A percentile compares a stretch with the other conserved stretches of the same genome.
Evolutionary conservation across 306 rosid species (phyloP).

Genomic region (Geum urbanum): DNA sequence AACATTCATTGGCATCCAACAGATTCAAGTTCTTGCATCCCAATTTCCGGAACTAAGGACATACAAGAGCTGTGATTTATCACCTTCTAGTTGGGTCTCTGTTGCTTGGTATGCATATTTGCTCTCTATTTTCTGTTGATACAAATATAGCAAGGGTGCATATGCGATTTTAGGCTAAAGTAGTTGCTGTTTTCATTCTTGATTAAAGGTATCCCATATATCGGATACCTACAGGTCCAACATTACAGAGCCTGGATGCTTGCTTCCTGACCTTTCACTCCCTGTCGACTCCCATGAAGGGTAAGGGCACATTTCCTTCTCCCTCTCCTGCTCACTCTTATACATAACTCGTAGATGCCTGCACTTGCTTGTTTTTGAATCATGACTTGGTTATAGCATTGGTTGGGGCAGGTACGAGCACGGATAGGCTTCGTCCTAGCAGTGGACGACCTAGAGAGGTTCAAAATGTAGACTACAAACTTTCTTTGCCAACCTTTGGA

Average conservation of each 20-base stretch:
- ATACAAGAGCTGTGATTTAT: constrained; percentile 75
- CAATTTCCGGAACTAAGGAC: constrained; percentile 74
- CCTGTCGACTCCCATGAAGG: constrained; percentile 50
- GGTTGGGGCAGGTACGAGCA: constrained; percentile 50
- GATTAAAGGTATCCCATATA: constrained; percentile 83
- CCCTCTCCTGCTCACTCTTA: constrained; percentile 15
- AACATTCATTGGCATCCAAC: constrained; percentile 26
- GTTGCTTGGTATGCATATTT: constrained; percentile 65
- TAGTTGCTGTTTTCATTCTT: constrained; percentile 9
- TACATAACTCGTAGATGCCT: background rate
- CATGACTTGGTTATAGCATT: constrained; percentile 18
- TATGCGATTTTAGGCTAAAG: constrained; percentile 17
- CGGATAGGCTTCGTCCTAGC: constrained; percentile 44
- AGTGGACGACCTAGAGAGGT: constrained; percentile 41
- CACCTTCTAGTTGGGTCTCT: constrained; percentile 89
- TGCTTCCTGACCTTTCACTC: constrained; percentile 85
- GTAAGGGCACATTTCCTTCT: constrained; percentile 48
- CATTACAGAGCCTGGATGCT: constrained; percentile 75
- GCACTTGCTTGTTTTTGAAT: background rate
- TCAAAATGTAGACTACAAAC: constrained; percentile 39
- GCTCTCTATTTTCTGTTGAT: background rate
- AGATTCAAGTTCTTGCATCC: constrained; percentile 64
- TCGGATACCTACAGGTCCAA: constrained; percentile 91
- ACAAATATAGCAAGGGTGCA: constrained; percentile 8
- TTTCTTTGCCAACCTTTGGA: constrained; percentile 66